Percentiles rank a stretch among this genome's conserved stretches.
phyloP scores from a whole-genome alignment of 345 rosid genomes.

The Sonneratia caseolaris region DNA sequence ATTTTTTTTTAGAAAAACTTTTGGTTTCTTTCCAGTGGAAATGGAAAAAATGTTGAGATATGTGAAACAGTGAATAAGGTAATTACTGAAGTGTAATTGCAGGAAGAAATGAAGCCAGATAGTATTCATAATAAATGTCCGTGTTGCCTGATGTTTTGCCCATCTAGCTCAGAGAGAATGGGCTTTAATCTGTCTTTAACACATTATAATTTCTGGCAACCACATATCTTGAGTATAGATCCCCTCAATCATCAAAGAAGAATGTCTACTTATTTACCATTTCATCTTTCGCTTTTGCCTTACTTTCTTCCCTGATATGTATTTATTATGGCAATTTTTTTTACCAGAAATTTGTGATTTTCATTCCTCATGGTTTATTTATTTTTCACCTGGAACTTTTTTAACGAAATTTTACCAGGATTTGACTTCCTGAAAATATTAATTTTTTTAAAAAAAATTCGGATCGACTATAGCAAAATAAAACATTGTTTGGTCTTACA shows the following conservation, averaged over 20 bases:
- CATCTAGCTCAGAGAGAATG: no score
- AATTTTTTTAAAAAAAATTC: not conserved
- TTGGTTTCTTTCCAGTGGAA: not conserved
- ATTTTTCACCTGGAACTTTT: not conserved
- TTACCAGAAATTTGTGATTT: not conserved
- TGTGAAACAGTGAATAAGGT: not conserved
- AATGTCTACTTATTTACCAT: no score
- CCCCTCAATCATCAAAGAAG: no score
- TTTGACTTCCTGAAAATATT: not conserved
- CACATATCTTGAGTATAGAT: no score
- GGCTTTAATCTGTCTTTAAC: no score
- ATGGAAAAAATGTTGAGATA: not conserved
- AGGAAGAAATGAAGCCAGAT: not conserved
- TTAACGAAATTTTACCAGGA: not conserved
- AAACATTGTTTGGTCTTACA: not conserved
- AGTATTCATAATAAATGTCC: no score
- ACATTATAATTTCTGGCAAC: no score
- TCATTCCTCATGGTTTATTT: not conserved
- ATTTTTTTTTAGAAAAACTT: not conserved
- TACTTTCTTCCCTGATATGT: no score
- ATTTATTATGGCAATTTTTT: no score
- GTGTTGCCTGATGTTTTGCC: no score
- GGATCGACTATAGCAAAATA: not conserved
- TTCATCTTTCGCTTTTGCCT: no score
- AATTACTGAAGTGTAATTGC: not conserved